Evolutionary conservation across 192 early-diverging fungal species (phyloP), one percentile per base, ranked within the genome.

Genomic region (Radiomyces spectabilis): DNA sequence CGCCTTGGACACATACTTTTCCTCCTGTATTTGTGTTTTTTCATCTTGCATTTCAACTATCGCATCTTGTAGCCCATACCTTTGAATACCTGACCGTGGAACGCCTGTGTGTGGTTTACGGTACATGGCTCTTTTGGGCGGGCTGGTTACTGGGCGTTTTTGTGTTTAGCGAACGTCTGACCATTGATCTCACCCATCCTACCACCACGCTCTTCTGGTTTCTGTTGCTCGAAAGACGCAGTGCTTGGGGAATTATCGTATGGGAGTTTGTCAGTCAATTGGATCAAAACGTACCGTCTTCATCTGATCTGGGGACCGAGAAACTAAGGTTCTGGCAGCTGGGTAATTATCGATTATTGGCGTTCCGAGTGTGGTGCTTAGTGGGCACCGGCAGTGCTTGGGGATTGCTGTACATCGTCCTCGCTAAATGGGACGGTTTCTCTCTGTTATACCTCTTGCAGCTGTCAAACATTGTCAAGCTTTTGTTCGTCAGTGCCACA

Each of bases 81-180:
- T 57, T 78, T 9, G 63, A 70, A 0, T 69, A 59, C 18, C 57
- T 64, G 9, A 54, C 55, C 10, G 26, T 80, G 0, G 78, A 80
- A 38, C 68, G 73, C 19, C 67, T 64, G 18, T 70, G 65, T 22
- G 76, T 80, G 2, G 66, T 77, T n/a, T 80, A 77, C 49, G 78
- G 78, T 5, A 78, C 78, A 0, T 80, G 75, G 75, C 61, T 77
- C 2, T 69, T 78, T 19, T 80, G 76, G 66, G 69, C 72, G 19
- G 78, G 78, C 2, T 76, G 78, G 76, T 62, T 72, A 0, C 54
- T 80, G 1, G 69, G 73, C 7, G 53, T 66, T 24, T 65, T 72
- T 53, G 38, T 75, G 7, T 49, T 80, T 64, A 61, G 63, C 65
- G 24, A 72, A 53, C 22, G 69, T 58, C 57, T 75, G 41, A 40